Base-by-base conservation (phyloP, 129 eudicot genomes). In the Tanacetum coccineum region DNA sequence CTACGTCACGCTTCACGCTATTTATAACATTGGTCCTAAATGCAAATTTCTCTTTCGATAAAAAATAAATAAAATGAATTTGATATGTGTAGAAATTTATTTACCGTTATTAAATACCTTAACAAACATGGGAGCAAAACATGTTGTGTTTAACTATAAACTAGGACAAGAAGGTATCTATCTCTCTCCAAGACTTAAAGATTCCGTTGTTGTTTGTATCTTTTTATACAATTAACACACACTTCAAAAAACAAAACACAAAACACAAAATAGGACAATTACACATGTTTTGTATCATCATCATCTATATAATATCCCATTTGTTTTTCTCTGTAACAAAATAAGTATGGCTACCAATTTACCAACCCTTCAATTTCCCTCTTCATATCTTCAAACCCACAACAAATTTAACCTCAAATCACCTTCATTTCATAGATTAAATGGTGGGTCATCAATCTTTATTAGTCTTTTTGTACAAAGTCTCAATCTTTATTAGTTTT, bases 281-380 rank as follows among this genome's bases (percentile, higher is more conserved):
- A 49, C 55, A 62, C 76, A 13, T 62, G 2, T 54, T 36, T 32
- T 66, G 22, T 72, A n/a, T 39, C 70, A n/a, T n/a, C n/a, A n/a
- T 52, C 77, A 17, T 45, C 18, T 39, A 0, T 42, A 26, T 22
- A 54, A 13, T 46, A 46, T 36, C 59, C 44, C 13, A 42, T 47
- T 22, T 44, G 60, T 66, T 54, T 67, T 28, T 50, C 68, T 74
- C 59, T 57, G 19, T 49, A 21, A 36, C 42, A 36, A 36, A 36
- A 8, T 9, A 39, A 45, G 44, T 3, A 76, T 76, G 75, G 57
- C 65, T 52, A 64, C 80, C 59, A 76, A 49, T 68, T 50, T 76
- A 62, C 45, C 80, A n/a, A 44, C 80, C 80, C 80, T 68, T 63
- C 80, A 76, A 76, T 76, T 76, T 68, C 58, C 80, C n/a, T 61